Evolutionary conservation across 208 protist species (phyloP).

Genomic region (Crithidia mellificae): DNA sequence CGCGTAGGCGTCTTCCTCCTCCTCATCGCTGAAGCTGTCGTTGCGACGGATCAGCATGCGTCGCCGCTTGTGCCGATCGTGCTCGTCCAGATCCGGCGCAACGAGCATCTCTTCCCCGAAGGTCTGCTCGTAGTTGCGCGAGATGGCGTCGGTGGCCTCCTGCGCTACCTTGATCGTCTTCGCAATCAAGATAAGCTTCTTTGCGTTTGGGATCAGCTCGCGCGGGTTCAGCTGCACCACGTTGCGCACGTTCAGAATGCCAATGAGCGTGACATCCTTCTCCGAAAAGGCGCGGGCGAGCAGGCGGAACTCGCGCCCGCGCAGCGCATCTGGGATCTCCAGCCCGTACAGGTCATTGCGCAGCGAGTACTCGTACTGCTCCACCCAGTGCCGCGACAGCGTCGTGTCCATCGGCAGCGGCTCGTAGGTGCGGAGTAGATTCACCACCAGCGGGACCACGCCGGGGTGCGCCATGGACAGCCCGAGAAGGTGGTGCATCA

Average conservation of each 20-base stretch:
- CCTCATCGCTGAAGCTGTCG: conserved; percentile 10
- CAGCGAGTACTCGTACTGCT: conserved; percentile 84
- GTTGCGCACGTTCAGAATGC: conserved; percentile 53
- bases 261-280: conserved; percentile 69
- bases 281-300: conserved; percentile 63
- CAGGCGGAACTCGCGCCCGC: conserved; percentile 53
- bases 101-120: conserved; percentile 64
- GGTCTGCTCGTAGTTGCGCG: conserved; percentile 41
- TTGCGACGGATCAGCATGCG: conserved; percentile 2
- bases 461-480: conserved; percentile 73
- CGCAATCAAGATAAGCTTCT: conserved; percentile 74
- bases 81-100: conserved; percentile 44
- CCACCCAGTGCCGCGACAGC: conserved; percentile 62
- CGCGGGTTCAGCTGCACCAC: conserved; percentile 73
- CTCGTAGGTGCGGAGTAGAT: conserved; percentile 84
- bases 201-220: conserved; percentile 48
- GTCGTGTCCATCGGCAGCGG: conserved; percentile 52
- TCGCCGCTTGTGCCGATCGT: conserved; percentile 27
- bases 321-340: conserved; percentile 57
- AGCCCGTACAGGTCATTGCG: conserved; percentile 77
- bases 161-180: conserved; percentile 50
- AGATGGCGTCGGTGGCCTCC: conserved; percentile 48
- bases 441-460: conserved; percentile 78
- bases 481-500: conserved; percentile 70
- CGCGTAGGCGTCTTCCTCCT: conserved; percentile 11